Evolutionary conservation across 192 early-diverging fungal species (phyloP), one percentile per base, ranked within the genome.

Genomic region (Spinellus fusiger): DNA sequence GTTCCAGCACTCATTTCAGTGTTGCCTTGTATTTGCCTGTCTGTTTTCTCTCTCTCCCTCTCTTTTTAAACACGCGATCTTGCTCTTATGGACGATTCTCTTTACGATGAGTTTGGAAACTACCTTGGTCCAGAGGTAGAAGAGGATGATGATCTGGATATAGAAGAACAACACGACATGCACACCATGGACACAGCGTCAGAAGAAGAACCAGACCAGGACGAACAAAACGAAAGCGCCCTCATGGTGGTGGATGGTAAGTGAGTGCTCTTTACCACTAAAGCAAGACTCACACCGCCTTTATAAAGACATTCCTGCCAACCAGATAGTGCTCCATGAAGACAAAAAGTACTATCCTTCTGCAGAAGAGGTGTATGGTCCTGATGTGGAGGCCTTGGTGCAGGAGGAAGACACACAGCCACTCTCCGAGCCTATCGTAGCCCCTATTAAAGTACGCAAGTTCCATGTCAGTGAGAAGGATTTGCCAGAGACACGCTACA

Each of bases 391-490:
- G 65, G 84, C 89, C 1, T 61, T 99, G 51, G 97, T 98, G 9
- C 92, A 99, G 65, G 95, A 98, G 58, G 95, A 98, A 72, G 97
- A 99, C 69, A 93, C 97, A 4, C 95, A 98, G 72, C 90, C 93
- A 23, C 75, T 99, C 40, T 84, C 92, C 0, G 90, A 93, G 63
- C 97, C 97, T 26, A 97, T 98, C 49, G 81, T 99, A 35, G 90
- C 90, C 26, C 97, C 97, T 2, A 77, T 92, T 52, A 93, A 91
- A 71, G 76, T 80, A 34, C 86, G 86, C 69, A 92, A 93, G 67
- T 96, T 93, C 55, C 87, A 92, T 50, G 79, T 97, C 20, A 75
- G 76, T 62, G 92, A 96, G 65, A 86, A 89, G 53, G 83, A 88
- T 59, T 71, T 97, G 55, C 96, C 94, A 1, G 77, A 77, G 22